Evolutionary conservation across 495 filamentous ascomycete species (phyloP), one percentile per base, ranked within the genome.

Genomic region (Bathelium albidoporum): DNA sequence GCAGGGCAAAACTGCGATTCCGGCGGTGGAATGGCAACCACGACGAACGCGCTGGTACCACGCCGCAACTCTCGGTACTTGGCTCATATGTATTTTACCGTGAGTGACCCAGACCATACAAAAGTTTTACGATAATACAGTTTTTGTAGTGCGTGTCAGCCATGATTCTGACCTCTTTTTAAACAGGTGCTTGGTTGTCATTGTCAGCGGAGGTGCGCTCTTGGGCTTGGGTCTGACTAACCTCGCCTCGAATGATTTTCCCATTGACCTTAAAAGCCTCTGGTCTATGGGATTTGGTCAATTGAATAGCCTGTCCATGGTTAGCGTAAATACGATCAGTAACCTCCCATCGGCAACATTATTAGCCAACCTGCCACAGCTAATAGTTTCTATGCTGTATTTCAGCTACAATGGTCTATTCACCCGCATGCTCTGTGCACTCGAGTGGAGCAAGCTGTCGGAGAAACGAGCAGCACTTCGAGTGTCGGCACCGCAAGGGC

Each of bases 291-390:
- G 55, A 7, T 64, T 59, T 45, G 55, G 55, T 2, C 18, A 26
- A 24, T 32, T 49, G 20, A 43, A 60, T 73, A 2, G 18, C 59
- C 11, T 39, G 52, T 34, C 66, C 72, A 1, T 69, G 60, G 55
- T 61, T 59, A 64, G 59, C 26, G 28, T 28, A 12, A 26, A 22
- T 63, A 36, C 36, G 53, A 32, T 55, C 20, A 45, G 59, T 36
- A 3, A 20, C 11, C 59, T 77, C 2, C 64, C 72, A 41, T 22
- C 53, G 11, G 68, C 62, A 16, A 68, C 74, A 0, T 62, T 79
- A 4, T 26, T 77, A 2, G 73, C 74, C 9, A 82, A 83, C 63
- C 55, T 67, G 2, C 76, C 78, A 0, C 81, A 83, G 65, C 60
- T 77, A 0, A 39, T 80, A 0, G 62, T 82, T 11, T 77, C 77